These are phyloP conservation scores for Fusarium coffeatum DNA, from an alignment of 2,329 filamentous ascomycete species.

Conservation along the genomic window DNA sequence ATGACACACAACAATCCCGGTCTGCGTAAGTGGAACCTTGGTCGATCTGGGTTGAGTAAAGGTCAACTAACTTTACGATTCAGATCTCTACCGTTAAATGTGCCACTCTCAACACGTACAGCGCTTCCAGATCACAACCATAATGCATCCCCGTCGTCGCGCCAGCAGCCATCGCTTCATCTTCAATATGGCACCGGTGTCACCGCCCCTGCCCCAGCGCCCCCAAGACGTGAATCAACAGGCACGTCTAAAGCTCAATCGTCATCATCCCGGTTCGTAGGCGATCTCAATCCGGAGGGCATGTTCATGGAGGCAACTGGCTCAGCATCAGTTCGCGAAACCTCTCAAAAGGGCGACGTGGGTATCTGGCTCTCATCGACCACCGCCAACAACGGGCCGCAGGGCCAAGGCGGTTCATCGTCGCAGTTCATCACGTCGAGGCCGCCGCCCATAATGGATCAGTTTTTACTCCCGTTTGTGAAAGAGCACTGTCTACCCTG, in stretches of 20 bases:
- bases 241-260: slow-evolving; percentile 43
- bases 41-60: not conserved
- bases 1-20: slow-evolving; percentile 46
- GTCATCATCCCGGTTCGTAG: slow-evolving; percentile 63
- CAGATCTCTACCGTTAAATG: slow-evolving; percentile 27
- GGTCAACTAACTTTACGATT: not conserved
- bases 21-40: slow-evolving; percentile 46
- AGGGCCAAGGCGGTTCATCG: slow-evolving; percentile 32
- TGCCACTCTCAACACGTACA: slow-evolving; percentile 15
- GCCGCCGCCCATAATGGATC: slow-evolving; percentile 55
- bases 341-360: slow-evolving; percentile 63
- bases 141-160: not conserved
- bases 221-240: slow-evolving; percentile 25
- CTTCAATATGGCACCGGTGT: slow-evolving; percentile 32
- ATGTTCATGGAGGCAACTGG: slow-evolving; percentile 68
- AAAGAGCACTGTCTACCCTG: slow-evolving; percentile 60
- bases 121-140: slow-evolving; percentile 22
- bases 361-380: slow-evolving; percentile 64
- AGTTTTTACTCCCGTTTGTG: slow-evolving; percentile 57
- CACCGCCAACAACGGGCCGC: not conserved
- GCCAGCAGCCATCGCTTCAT: not conserved
- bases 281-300: slow-evolving; percentile 69
- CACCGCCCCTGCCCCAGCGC: slow-evolving; percentile 12
- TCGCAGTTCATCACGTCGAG: slow-evolving; percentile 54
- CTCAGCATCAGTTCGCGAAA: slow-evolving; percentile 48